Evolutionary conservation across 768 basidiomycete species (phyloP), one percentile per base, ranked within the genome.

Genomic region (Naematelia aurantialba): DNA sequence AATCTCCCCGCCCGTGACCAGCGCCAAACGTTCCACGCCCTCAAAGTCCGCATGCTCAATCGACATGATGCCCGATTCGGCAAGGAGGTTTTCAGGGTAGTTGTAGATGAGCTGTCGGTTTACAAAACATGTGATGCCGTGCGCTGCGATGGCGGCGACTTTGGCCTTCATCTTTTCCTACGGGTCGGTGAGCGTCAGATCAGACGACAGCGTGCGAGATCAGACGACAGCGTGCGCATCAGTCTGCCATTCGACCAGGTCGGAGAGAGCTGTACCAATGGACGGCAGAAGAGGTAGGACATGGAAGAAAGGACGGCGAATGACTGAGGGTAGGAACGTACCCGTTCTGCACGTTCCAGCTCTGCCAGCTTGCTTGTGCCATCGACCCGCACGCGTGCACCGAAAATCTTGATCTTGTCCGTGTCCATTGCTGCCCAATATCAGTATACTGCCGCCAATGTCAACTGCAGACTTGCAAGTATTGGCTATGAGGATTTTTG

Each of bases 111-210:
- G 83, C 75, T 99, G 96, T 52, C 96, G 85, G 80, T 99, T 99
- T 63, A 98, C 91, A 76, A 99, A 98, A 78, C 86, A 87, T 71
- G 91, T 98, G 81, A 98, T 90, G 53, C 94, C 94, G 67, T 96
- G 92, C 0, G 88, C 78, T 4, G 92, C 91, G 69, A 99, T 98
- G 13, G 87, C 85, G 47, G 91, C 89, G 4, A 99, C 93, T 80
- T 98, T 99, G 60, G 85, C 87, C 80, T 94, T 96, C 96, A 99
- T 99, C 83, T 99, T 98, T 81, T 97, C 96, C 89, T 92, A 72
- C n/a, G 11, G 29, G 24, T 21, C 34, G 12, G 39, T 65, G 52
- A 65, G 59, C 56, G n/a, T 52, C 29, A 48, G 13, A 11, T 13
- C 4, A 53, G 42, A n/a, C 22, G 21, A 30, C 4, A 3, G 19